Base-by-base conservation (phyloP, 2,329 filamentous ascomycete species). In the Gyromitra esculenta region DNA sequence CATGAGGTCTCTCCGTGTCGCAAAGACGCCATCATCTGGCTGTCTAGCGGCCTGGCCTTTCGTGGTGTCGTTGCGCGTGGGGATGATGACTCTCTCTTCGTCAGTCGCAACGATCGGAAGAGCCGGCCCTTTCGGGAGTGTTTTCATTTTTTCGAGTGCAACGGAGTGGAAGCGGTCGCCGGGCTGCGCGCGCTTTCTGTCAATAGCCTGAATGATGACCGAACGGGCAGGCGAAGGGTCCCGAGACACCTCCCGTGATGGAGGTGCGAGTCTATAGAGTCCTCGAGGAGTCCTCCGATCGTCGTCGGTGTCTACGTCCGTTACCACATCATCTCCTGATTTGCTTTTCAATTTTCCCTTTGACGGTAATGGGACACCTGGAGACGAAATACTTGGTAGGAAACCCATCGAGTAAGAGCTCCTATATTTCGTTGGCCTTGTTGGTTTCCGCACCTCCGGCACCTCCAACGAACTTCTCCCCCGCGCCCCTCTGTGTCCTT, bases 161-260 rank as follows among this genome's bases (percentile, higher is more conserved):
- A 66, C 37, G 5, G 70, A 37, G n/a, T 54, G 48, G 41, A 56
- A 35, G 15, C 56, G 31, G 48, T 74, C 63, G 15, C n/a, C 15
- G 1, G 43, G 35, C 13, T 18, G 54, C 5, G 21, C 43, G 21
- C 54, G 54, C 25, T 43, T 76, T 11, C 21, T 73, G 13, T 68
- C 63, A 1, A 43, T 31, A 1, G 63, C n/a, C 56, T 75, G 63
- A n/a, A 69, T 70, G 41, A 71, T 37, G 41, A 68, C 65, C 7
- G 62, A 64, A 9, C 68, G 64, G 8, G 64, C 73, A 5, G 76
- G 78, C 6, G 78, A 79, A 41, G 54, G 43, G 35, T 78, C 73
- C 21, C 78, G 73, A 5, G 63, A 60, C 4, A 65, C 35, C 6
- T 8, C 37, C 13, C 41, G 57, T 15, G 45, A 41, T 41, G 76